Evolutionary conservation across 2,329 filamentous ascomycete species (phyloP), one percentile per base, ranked within the genome.

Genomic region (Lasiodiplodia sp.): DNA sequence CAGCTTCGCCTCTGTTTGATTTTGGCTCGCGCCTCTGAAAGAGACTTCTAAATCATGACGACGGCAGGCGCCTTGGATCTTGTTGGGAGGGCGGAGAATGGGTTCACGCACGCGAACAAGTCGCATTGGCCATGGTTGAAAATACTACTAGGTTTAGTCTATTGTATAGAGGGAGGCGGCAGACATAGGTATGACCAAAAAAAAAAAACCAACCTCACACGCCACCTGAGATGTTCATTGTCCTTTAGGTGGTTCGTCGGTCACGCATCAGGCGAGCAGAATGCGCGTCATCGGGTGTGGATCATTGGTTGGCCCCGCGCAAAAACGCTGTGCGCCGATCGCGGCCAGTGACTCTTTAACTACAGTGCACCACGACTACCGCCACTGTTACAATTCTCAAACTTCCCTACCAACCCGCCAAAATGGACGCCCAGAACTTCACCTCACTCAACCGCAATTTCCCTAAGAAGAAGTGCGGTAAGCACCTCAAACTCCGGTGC

Each of bases 401-500:
- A 47, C 66, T 38, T 40, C 57, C 4, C 49, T n/a, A 38, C 64
- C 28, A 16, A 14, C 28, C 23, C 31, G 31, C 21, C 37, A 37
- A 58, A 55, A 83, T 84, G 82, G 82, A 83, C 72, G 81, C 76
- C 64, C 77, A 80, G 75, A 74, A 80, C 69, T 83, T 83, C 68
- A 82, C 81, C 37, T 77, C 77, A 31, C 70, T 72, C 44, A 78
- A 73, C 64, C 70, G 68, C 23, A 75, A 81, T 38, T 86, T 86
- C 69, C 84, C 83, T 55, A 83, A 82, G 74, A 85, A 83, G 79
- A 83, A 84, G 77, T 86, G 84, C 79, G 84, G 83, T 85, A 69
- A 72, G 82, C 37, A 65, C 7, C 23, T 49, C 10, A n/a, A 56
- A 66, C 40, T 52, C 28, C 44, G 11, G 12, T 40, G 37, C 44